phyloP scores from a whole-genome alignment of 2,329 filamentous ascomycete species.

The Aureobasidium uvarum region DNA sequence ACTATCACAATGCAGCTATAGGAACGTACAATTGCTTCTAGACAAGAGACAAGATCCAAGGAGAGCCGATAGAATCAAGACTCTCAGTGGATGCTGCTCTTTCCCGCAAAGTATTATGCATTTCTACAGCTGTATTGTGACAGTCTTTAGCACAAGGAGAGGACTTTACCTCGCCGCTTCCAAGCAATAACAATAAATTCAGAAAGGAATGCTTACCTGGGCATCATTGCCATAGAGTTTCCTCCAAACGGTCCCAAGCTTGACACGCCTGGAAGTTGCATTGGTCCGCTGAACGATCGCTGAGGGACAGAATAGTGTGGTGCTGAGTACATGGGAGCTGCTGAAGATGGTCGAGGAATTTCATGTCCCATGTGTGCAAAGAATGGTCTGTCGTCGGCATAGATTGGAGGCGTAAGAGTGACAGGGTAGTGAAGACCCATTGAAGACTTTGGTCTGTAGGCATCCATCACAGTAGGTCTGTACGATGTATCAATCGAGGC shows the following conservation, averaged over 20 bases:
- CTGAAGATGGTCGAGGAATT: constrained; percentile 55
- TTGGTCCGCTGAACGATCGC: constrained; percentile 40
- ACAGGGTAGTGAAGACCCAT: constrained; percentile 50
- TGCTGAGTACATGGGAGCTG: constrained; percentile 43
- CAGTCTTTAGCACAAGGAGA: too few relatives aligned
- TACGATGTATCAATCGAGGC: constrained; percentile 39
- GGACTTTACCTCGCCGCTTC: neutral
- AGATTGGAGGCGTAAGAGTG: constrained; percentile 47
- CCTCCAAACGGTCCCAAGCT: constrained; percentile 53
- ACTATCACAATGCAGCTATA: too few relatives aligned
- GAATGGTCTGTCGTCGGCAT: constrained; percentile 49
- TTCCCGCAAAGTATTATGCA: too few relatives aligned
- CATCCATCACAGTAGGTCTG: constrained; percentile 55
- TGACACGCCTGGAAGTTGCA: constrained; percentile 57
- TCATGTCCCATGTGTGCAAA: constrained; percentile 51
- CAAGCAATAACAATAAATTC: constrained; percentile 7
- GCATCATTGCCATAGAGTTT: constrained; percentile 13
- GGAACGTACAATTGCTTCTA: too few relatives aligned
- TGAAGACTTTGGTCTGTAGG: constrained; percentile 49
- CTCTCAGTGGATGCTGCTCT: too few relatives aligned
- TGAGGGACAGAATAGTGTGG: constrained; percentile 44
- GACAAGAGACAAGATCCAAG: too few relatives aligned
- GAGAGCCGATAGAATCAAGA: too few relatives aligned
- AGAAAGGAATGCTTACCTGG: constrained; percentile 24
- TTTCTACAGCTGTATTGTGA: too few relatives aligned